Percentiles rank a stretch among this genome's conserved stretches.
Conservation (phyloP, 1,284 basidiomycete species). For the Ustilago shanxiensis region DNA sequence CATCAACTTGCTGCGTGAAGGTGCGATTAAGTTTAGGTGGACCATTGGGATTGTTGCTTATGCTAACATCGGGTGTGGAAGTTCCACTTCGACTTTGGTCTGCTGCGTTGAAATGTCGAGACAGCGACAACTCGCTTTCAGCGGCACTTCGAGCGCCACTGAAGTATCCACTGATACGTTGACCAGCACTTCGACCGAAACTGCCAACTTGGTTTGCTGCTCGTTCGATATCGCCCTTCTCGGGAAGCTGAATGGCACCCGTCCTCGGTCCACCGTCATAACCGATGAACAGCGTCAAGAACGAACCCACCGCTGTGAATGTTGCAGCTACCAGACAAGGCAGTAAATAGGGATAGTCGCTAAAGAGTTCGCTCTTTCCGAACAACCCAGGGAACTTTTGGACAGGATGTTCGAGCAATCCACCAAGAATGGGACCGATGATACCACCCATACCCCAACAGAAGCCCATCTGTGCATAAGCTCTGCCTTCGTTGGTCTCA, state of each 20-base stretch:
- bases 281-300: conserved; percentile 88
- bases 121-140: conserved; percentile 49
- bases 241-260: conserved; percentile 59
- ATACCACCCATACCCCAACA: conserved; percentile 94
- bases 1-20: conserved; percentile 65
- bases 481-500: conserved; percentile 88
- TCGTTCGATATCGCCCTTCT: conserved; percentile 55
- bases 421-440: conserved; percentile 79
- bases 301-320: conserved; percentile 76
- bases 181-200: conserved; percentile 56
- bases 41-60: background rate
- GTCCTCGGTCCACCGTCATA: conserved; percentile 77
- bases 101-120: conserved; percentile 22
- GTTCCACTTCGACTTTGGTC: conserved; percentile 14
- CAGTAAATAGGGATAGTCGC: conserved; percentile 88
- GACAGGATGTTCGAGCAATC: conserved; percentile 76
- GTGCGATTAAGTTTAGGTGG: conserved; percentile 49
- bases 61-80: conserved; percentile 22
- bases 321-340: conserved; percentile 79
- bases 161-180: conserved; percentile 65
- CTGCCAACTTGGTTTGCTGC: conserved; percentile 51
- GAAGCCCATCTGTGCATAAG: conserved; percentile 93
- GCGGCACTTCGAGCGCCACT: conserved; percentile 29
- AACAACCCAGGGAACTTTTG: conserved; percentile 86
- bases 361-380: conserved; percentile 76